phyloP scores from a whole-genome alignment of 164 flowering plant genomes.

The Pachysandra terminalis region DNA sequence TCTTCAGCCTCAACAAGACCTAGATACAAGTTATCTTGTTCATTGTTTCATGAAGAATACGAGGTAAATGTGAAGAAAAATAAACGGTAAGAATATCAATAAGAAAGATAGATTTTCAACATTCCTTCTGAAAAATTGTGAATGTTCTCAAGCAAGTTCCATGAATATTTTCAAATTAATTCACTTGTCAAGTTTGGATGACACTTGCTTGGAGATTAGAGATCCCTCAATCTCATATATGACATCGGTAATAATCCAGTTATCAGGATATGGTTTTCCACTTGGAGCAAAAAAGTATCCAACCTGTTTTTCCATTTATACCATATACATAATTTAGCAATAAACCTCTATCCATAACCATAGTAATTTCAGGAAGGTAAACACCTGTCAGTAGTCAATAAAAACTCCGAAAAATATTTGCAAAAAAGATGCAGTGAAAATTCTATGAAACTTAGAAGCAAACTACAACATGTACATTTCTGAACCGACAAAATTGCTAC shows the following conservation, averaged over 20 bases:
- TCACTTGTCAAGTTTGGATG: neutral
- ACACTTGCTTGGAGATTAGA: conserved; percentile 67
- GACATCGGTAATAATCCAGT: conserved; percentile 97
- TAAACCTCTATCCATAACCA: conserved; percentile 9
- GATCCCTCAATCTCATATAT: conserved; percentile 90
- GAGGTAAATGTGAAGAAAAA: neutral
- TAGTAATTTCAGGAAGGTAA: conserved; percentile 3
- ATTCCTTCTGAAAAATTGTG: neutral
- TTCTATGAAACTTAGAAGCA: too few species aligned
- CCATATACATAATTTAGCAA: conserved; percentile 21
- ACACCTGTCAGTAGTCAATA: too few species aligned
- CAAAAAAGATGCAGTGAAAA: too few species aligned
- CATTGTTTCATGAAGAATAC: neutral
- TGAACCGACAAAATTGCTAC: too few species aligned
- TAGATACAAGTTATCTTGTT: neutral
- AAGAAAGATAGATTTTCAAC: neutral
- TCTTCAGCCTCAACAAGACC: neutral
- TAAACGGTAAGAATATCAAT: neutral
- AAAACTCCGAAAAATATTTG: too few species aligned
- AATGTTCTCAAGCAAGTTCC: neutral
- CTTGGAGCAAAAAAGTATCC: conserved; percentile 99
- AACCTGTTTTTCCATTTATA: conserved; percentile 58
- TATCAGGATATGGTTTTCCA: conserved; percentile 99
- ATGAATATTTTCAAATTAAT: neutral
- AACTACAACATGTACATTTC: too few species aligned